A percentile compares a stretch with the other conserved stretches of the same genome.
These are phyloP conservation scores for Lachancea nothofagi DNA, from an alignment of 805 yeast species.

Conservation along the genomic window DNA sequence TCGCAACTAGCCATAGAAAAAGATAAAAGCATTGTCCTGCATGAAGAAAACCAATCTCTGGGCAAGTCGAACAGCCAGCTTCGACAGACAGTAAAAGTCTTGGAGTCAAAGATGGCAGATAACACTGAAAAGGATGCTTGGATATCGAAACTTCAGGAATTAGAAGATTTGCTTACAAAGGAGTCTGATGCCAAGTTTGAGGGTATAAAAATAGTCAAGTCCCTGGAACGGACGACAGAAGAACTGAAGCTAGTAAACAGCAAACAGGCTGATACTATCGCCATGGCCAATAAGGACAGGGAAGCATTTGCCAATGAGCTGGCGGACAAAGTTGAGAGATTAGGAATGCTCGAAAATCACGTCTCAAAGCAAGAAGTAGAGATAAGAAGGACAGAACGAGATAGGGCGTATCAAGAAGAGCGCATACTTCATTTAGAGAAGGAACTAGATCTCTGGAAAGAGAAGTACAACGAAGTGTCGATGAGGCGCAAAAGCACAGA, in stretches of 20 bases:
- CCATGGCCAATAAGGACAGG: constrained; percentile 54
- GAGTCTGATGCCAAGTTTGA: constrained; percentile 47
- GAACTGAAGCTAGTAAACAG: constrained; percentile 49
- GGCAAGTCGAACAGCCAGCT: constrained; percentile 51
- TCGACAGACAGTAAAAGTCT: constrained; percentile 36
- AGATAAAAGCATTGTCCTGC: constrained; percentile 48
- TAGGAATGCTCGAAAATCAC: constrained; percentile 39
- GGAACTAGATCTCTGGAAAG: constrained; percentile 54
- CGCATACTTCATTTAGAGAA: constrained; percentile 46
- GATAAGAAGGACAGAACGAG: constrained; percentile 49
- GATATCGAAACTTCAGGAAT: constrained; percentile 47
- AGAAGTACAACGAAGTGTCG: constrained; percentile 27
- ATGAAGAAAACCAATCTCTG: constrained; percentile 64
- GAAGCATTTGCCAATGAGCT: constrained; percentile 49
- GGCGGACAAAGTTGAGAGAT: constrained; percentile 39
- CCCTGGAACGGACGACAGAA: constrained; percentile 47
- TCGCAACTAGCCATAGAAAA: constrained; percentile 38
- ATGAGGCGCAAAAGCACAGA: constrained; percentile 16
- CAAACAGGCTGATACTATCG: constrained; percentile 45
- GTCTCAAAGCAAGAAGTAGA: constrained; percentile 42
- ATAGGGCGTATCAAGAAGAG: constrained; percentile 50
- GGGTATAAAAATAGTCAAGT: constrained; percentile 45
- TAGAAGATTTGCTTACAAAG: constrained; percentile 46
- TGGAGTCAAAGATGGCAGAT: constrained; percentile 45
- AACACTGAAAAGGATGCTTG: constrained; percentile 52